Evolutionary conservation across 169 alveolate species (phyloP).

Genomic region (Plasmodium fragile): DNA sequence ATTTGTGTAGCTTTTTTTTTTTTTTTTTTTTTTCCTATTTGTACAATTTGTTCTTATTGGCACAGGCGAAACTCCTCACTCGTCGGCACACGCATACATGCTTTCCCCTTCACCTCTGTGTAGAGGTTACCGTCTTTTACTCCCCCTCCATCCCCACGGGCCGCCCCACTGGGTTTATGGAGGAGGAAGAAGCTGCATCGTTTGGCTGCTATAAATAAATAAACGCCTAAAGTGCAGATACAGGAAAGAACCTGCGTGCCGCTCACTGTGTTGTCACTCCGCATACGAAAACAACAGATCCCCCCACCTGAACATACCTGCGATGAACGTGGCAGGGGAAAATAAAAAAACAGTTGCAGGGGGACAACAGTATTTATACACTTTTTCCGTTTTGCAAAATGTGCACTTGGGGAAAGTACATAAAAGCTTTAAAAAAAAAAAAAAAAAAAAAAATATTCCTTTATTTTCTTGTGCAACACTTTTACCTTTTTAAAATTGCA

Average conservation of each 20-base stretch:
- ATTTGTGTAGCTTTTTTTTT: too few relatives aligned
- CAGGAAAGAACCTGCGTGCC: background rate
- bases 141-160: background rate
- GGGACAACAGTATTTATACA: background rate
- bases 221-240: background rate
- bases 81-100: background rate
- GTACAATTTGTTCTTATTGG: too few relatives aligned
- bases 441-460: too few relatives aligned
- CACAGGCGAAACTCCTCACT: background rate
- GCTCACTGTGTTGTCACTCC: background rate
- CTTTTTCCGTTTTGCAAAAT: background rate
- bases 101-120: background rate
- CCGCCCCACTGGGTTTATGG: background rate
- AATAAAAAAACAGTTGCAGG: too few relatives aligned
- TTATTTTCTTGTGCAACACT: background rate
- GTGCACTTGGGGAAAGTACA: background rate
- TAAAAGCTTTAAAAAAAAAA: too few relatives aligned
- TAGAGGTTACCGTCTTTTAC: background rate
- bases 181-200: background rate
- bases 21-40: background rate
- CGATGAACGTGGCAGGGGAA: background rate
- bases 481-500: background rate
- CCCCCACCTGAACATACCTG: background rate
- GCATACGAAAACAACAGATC: background rate
- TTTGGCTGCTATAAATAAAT: background rate